Base-by-base conservation (phyloP, 2,329 filamentous ascomycete genomes). In the Botryosphaeria dothidea region DNA sequence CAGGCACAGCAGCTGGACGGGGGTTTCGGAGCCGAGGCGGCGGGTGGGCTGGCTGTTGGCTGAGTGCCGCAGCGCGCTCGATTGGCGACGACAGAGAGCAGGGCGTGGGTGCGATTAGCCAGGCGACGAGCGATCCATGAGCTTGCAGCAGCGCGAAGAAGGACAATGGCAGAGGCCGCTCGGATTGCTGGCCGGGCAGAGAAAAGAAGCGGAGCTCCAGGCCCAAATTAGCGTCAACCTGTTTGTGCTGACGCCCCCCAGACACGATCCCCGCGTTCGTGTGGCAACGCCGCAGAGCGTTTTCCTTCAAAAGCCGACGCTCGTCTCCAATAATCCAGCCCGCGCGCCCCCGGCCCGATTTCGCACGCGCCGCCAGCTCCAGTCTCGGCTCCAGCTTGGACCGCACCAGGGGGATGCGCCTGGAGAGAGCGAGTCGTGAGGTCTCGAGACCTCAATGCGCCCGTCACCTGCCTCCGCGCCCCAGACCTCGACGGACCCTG, bases 151-250 rank as follows among this genome's bases (percentile, higher is more conserved):
- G 21, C 15, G 5, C 36, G 46, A 29, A 43, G 41, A 45, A 34
- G 41, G 23, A 23, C 19, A 46, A 41, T 27, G 41, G n/a, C 56
- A 13, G 25, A 46, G 17, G 56, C 38, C 29, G 56, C 25, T 19
- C 56, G 56, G 56, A 60, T 46, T 46, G 19, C 41, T 31, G 56
- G 38, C 56, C 21, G 56, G n/a, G 38, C 56, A 58, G 56, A 31
- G 56, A 60, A 60, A 48, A 60, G 56, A 60, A 60, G 56, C 56
- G 56, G 56, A 60, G 56, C 56, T 27, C 56, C 56, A 60, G 43
- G 56, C 56, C 56, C 56, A 60, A 60, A 60, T 60, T 60, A 60
- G 56, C 56, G 56, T 45, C 56, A 60, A 34, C 56, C 56, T 60
- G 41, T 60, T 60, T 46, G 38, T 60, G 56, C 56, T 60, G 56